Conservation (phyloP, 495 filamentous ascomycete species). For the Aspergillus nidulans region DNA sequence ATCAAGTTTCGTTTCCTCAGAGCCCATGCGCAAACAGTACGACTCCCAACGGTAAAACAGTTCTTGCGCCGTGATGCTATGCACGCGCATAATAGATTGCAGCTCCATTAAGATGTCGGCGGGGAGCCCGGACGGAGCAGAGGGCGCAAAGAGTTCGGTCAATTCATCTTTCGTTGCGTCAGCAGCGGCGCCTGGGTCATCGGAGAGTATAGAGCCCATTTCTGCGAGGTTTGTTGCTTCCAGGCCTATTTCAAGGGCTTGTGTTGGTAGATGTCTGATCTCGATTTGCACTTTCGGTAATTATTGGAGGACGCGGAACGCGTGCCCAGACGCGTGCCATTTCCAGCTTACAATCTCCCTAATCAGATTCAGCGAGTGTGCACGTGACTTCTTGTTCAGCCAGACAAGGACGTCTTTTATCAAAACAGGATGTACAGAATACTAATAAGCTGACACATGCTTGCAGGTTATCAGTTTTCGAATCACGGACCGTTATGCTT, state of each 20-base stretch:
- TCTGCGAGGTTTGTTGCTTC: not conserved
- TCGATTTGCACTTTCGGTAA: not conserved
- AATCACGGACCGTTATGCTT: too few relatives aligned
- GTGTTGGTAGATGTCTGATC: not conserved
- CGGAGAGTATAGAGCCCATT: slow-evolving; percentile 1
- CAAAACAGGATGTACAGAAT: too few relatives aligned
- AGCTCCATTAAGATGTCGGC: slow-evolving; percentile 74
- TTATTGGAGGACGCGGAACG: not conserved
- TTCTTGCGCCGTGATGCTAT: slow-evolving; percentile 71
- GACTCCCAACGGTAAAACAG: slow-evolving; percentile 98
- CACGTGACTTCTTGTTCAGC: too few relatives aligned
- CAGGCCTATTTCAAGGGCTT: not conserved
- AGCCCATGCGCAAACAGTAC: slow-evolving; percentile 87
- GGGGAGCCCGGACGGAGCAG: slow-evolving; percentile 53
- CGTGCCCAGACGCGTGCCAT: not conserved
- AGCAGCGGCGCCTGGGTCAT: slow-evolving; percentile 18
- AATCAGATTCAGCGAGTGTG: too few relatives aligned
- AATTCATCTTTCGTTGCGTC: slow-evolving; percentile 42
- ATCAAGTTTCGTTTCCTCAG: slow-evolving; percentile 66
- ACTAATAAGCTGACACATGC: too few relatives aligned
- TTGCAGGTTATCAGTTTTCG: too few relatives aligned
- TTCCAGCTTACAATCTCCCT: too few relatives aligned
- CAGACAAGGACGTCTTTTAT: too few relatives aligned
- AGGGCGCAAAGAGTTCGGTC: slow-evolving; percentile 60
- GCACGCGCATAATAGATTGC: slow-evolving; percentile 75